Evolutionary conservation across 768 basidiomycete species (phyloP), one percentile per base, ranked within the genome.

Genomic region (Chiua virens): DNA sequence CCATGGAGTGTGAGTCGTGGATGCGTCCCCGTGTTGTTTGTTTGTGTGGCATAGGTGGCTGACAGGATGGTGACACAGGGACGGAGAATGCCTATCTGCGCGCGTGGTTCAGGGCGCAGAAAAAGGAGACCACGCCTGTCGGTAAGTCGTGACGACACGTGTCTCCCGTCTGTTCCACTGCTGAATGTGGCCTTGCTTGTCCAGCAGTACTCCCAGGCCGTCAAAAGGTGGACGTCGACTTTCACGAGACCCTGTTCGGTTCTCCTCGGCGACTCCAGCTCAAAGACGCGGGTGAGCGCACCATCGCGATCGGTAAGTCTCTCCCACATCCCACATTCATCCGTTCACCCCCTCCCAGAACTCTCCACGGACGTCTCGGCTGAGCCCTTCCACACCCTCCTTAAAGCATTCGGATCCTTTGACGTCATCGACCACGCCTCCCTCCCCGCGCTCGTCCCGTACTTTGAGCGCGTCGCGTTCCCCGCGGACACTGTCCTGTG

Each of bases 1-100:
- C 92, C 0, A 80, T 98, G 76, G 96, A 98, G 70, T 96, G 89
- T 90, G 62, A 66, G 88, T 75, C 15, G 41, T 53, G 42, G 40
- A n/a, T 15, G n/a, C 21, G 34, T 34, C 42, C 18, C 56, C 30
- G 22, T 41, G 35, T 32, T 42, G 42, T 51, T 41, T 52, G 41
- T 45, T 18, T 47, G 36, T 27, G 15, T 40, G 18, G 39, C 38
- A 17, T 41, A n/a, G 37, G 42, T 47, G 42, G 34, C 54, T 56
- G 36, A 54, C 38, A 13, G 40, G 18, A 21, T 32, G 13, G n/a
- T 34, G 52, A 41, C 25, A 39, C 22, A 79, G 89, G 94, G 94
- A 95, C 92, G 0, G 94, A 98, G 72, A 98, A 98, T 69, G 88
- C 83, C 0, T 97, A 97, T 71, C 64, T 98, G 54, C 81, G 80